Conservation (phyloP, 495 filamentous ascomycete genomes). For the Penicillium antarcticum region DNA sequence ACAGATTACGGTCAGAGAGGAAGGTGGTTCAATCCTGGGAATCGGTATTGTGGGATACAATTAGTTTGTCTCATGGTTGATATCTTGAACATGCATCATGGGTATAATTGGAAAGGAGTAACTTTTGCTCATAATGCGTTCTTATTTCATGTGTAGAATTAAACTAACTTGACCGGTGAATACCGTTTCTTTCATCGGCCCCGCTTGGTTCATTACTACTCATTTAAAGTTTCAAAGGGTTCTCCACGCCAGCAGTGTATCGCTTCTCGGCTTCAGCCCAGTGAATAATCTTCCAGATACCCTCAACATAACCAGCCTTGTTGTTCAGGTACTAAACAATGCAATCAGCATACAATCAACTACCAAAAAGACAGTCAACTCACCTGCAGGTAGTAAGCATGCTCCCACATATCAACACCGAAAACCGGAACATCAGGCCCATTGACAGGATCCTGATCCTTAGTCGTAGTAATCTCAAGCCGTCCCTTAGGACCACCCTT, state of each 20-base stretch:
- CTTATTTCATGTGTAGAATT: too few species aligned
- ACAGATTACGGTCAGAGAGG: constrained; percentile 29
- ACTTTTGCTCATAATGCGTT: too few species aligned
- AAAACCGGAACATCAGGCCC: constrained; percentile 73
- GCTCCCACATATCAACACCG: constrained; percentile 98
- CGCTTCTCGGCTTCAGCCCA: constrained; percentile 89
- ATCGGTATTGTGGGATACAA: constrained; percentile 41
- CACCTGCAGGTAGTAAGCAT: constrained; percentile 64
- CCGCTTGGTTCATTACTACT: too few species aligned
- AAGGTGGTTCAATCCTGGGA: constrained; percentile 26
- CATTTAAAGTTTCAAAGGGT: constrained; percentile 22
- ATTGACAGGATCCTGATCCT: constrained; percentile 88
- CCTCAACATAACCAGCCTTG: constrained; percentile 91
- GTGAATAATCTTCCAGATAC: constrained; percentile 95
- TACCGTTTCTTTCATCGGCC: too few species aligned
- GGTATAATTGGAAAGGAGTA: neutral
- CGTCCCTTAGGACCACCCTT: constrained; percentile 58
- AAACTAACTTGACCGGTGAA: too few species aligned
- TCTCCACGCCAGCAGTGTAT: constrained; percentile 44
- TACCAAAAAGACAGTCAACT: constrained; percentile 10
- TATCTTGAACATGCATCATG: constrained; percentile 6
- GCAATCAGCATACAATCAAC: constrained; percentile 8
- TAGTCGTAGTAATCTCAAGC: constrained; percentile 69
- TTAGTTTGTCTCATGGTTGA: constrained; percentile 9
- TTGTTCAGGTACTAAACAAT: constrained; percentile 83